Evolutionary conservation across 2,329 filamentous ascomycete genomes (phyloP).

Genomic region (Ceratocystis harringtonii): DNA sequence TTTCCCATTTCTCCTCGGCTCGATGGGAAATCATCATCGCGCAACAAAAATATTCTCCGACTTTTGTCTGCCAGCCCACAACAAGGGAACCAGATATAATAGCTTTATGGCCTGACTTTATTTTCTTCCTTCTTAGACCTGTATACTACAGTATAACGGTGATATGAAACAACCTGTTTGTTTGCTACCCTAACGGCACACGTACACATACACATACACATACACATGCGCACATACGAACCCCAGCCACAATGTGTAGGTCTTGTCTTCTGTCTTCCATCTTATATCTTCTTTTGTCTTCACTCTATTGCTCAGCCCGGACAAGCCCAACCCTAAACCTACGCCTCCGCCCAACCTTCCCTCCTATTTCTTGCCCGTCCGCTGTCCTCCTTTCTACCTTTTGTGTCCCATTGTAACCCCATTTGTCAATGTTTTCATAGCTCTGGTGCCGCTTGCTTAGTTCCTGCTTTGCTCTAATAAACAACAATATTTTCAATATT

Average conservation of each 20-base stretch:
- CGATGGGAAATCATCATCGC: too few species aligned
- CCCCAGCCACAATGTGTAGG: too few species aligned
- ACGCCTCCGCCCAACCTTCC: not conserved
- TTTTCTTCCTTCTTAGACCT: not conserved
- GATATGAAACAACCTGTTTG: not conserved
- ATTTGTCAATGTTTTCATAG: not conserved
- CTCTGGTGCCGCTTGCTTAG: not conserved
- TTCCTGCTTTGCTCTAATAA: too few species aligned
- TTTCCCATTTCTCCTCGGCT: too few species aligned
- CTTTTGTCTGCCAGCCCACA: not conserved
- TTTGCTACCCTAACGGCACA: not conserved
- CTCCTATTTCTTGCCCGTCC: not conserved
- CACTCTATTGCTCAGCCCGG: not conserved
- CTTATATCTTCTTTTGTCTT: not conserved
- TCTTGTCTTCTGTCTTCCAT: not conserved
- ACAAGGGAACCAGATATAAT: too few species aligned
- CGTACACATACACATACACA: too few species aligned
- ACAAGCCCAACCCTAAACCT: too few species aligned
- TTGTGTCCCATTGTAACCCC: not conserved
- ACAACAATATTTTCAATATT: too few species aligned
- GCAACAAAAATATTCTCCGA: not conserved
- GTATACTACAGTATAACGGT: not conserved
- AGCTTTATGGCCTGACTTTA: not conserved
- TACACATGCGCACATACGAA: too few species aligned
- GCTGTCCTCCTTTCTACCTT: not conserved